Evolutionary conservation across 805 yeast species (phyloP).

Genomic region (Nakazawaea siamensis): DNA sequence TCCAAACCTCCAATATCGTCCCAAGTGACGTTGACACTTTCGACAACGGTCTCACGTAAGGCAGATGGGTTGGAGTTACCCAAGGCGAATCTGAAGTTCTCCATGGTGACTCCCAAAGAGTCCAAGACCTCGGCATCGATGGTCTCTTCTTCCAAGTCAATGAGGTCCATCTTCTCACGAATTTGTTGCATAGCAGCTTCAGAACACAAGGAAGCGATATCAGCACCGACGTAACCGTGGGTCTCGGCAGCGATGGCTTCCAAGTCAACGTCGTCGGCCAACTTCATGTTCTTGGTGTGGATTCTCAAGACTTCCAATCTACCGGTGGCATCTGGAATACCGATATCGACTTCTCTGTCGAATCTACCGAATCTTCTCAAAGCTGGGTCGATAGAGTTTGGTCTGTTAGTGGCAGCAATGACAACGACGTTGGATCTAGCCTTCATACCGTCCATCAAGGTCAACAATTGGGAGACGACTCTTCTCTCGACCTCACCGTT

Average conservation of each 20-base stretch:
- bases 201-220: slow-evolving; percentile 96
- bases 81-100: slow-evolving; percentile 93
- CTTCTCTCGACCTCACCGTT: slow-evolving; percentile 99
- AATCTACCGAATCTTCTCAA: slow-evolving; percentile 80
- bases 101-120: slow-evolving; percentile 97
- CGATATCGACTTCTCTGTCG: slow-evolving; percentile 81
- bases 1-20: slow-evolving; percentile 99
- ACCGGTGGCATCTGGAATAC: slow-evolving; percentile 97
- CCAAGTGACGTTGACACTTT: slow-evolving; percentile 98
- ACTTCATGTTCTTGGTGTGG: slow-evolving; percentile 98
- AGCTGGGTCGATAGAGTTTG: slow-evolving; percentile 81
- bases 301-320: slow-evolving; percentile 94
- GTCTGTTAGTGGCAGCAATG: slow-evolving; percentile 93
- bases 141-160: slow-evolving; percentile 91
- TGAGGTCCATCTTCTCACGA: slow-evolving; percentile 98
- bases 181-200: slow-evolving; percentile 99
- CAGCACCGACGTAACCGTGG: slow-evolving; percentile 99
- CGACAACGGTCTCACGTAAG: slow-evolving; percentile 97
- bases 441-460: slow-evolving; percentile 99
- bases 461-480: slow-evolving; percentile 94
- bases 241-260: slow-evolving; percentile 96
- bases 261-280: slow-evolving; percentile 89
- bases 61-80: slow-evolving; percentile 99
- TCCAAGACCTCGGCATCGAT: slow-evolving; percentile 96
- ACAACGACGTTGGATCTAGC: slow-evolving; percentile 98